Percentiles rank a stretch among this genome's conserved stretches.
Conservation (phyloP, 352 stramenopile genomes). For the Globisporangium middletonii region DNA sequence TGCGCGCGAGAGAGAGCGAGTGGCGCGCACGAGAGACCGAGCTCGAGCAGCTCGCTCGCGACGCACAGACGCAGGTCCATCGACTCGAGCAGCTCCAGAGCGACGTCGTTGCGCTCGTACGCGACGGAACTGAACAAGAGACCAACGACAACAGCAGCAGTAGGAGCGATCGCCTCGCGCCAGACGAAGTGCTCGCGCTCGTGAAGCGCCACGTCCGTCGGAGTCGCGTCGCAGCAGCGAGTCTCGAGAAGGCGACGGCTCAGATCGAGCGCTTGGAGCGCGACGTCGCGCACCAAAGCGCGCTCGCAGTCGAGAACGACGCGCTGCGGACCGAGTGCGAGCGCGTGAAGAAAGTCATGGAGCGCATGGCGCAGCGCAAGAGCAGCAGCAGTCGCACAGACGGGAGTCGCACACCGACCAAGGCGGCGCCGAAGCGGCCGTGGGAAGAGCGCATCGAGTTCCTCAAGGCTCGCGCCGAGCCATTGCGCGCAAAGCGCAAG, state of each 20-base stretch:
- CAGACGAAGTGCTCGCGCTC: conserved; percentile 25
- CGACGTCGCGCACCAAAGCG: neutral
- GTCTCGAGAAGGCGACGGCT: conserved; percentile 17
- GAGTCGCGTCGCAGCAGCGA: conserved; percentile 8
- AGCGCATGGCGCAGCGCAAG: neutral
- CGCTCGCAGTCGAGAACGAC: neutral
- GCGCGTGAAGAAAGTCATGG: neutral
- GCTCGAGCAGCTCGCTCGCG: conserved; percentile 19
- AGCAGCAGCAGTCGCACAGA: neutral
- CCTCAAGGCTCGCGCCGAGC: conserved; percentile 3
- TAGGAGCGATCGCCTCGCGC: neutral
- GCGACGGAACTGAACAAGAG: conserved; percentile 1
- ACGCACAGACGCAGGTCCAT: conserved; percentile 16
- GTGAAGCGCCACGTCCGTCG: conserved; percentile 30
- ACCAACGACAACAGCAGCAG: neutral
- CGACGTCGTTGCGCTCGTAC: conserved; percentile 32
- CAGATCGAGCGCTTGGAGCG: conserved; percentile 9
- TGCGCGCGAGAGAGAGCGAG: conserved; percentile 19
- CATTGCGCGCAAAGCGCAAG: conserved; percentile 11
- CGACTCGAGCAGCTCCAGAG: conserved; percentile 25
- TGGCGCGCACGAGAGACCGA: conserved; percentile 25
- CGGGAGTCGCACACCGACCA: neutral
- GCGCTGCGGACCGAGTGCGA: neutral
- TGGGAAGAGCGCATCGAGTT: conserved; percentile 6
- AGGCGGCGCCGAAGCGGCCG: neutral